A percentile compares a stretch with the other conserved stretches of the same genome.
phyloP scores from a whole-genome alignment of 441 rosid species.

The Manihot esculenta region DNA sequence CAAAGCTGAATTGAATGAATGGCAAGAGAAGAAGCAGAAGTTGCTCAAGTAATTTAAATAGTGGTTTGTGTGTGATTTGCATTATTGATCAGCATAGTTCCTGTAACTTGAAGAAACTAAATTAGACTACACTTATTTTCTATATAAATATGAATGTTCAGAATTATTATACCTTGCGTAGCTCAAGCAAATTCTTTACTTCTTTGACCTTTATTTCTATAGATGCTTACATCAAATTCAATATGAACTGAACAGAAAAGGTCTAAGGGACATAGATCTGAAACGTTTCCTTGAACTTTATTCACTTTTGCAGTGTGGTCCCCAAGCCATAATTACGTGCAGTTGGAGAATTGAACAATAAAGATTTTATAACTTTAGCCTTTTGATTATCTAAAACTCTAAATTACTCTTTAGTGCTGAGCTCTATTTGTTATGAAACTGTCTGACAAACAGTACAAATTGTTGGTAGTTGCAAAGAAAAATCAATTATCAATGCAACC shows the following conservation, averaged over 20 bases:
- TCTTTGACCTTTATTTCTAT: not conserved
- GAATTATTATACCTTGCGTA: not conserved
- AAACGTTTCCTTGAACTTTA: no score
- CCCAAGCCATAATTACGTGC: no score
- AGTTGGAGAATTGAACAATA: no score
- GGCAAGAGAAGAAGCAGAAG: conserved; percentile 53
- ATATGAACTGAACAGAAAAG: not conserved
- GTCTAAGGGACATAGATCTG: not conserved
- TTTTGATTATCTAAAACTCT: no score
- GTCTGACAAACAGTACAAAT: no score
- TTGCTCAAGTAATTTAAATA: conserved; percentile 26
- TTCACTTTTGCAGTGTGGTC: no score
- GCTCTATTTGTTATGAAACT: no score
- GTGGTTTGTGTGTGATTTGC: conserved; percentile 5
- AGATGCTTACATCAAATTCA: not conserved
- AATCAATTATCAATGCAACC: no score
- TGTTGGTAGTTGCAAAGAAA: no score
- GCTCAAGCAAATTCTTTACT: not conserved
- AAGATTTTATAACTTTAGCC: no score
- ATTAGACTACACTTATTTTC: no score
- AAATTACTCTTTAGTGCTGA: no score
- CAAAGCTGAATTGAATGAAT: conserved; percentile 37
- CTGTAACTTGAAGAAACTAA: conserved; percentile 10
- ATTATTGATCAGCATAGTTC: conserved; percentile 12
- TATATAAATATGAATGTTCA: not conserved